These are phyloP conservation scores for Cercospora zeae-maydis DNA, from an alignment of 2,329 filamentous ascomycete genomes.

Conservation along the genomic window DNA sequence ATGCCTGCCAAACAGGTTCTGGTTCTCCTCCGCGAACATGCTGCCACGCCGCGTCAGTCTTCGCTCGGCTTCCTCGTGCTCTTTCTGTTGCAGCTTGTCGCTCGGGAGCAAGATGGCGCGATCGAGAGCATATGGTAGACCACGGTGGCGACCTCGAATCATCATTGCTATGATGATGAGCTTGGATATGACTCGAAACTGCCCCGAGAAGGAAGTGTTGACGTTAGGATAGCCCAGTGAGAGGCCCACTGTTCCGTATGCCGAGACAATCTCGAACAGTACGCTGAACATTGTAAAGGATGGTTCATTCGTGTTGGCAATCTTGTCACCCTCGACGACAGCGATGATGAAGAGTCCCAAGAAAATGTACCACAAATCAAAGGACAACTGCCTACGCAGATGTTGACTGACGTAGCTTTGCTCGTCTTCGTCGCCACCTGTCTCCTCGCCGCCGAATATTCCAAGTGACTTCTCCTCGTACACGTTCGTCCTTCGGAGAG, in stretches of 20 bases:
- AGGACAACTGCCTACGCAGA: constrained; percentile 87
- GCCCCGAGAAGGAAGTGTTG: constrained; percentile 75
- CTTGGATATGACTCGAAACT: constrained; percentile 71
- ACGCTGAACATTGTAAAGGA: constrained; percentile 51
- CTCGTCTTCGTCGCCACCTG: constrained; percentile 54
- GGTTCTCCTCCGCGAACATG: constrained; percentile 24
- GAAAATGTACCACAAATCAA: constrained; percentile 97
- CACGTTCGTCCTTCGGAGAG: constrained; percentile 87
- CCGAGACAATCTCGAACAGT: constrained; percentile 83
- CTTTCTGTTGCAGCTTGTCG: constrained; percentile 60
- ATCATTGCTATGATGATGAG: constrained; percentile 66
- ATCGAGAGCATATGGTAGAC: constrained; percentile 64
- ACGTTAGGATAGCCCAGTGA: constrained; percentile 74
- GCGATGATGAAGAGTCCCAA: constrained; percentile 87
- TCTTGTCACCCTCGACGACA: constrained; percentile 74
- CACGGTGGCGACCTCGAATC: constrained; percentile 62
- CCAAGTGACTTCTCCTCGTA: constrained; percentile 89
- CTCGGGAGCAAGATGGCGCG: constrained; percentile 66
- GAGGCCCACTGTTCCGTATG: constrained; percentile 90
- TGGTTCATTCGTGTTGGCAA: constrained; percentile 59
- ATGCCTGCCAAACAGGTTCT: constrained; percentile 12
- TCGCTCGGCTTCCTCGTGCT: constrained; percentile 44
- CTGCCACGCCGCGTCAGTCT: constrained; percentile 32
- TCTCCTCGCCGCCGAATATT: constrained; percentile 58
- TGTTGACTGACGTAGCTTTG: constrained; percentile 87